phyloP scores from a whole-genome alignment of 345 rosid genomes.

The Carallia brachiata region DNA sequence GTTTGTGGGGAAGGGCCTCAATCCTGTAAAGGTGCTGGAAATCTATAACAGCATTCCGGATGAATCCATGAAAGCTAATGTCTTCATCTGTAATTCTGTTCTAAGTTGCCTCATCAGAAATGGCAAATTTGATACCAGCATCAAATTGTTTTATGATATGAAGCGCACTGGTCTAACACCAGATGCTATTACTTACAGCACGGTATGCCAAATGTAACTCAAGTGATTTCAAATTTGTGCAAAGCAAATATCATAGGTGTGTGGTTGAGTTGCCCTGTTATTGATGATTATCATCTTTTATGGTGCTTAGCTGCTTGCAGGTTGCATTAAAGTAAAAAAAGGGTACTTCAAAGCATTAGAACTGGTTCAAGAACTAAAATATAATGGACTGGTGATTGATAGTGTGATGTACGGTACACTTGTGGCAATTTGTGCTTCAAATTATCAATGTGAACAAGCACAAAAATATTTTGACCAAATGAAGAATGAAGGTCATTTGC shows the following conservation, averaged over 20 bases:
- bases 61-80: slow-evolving; percentile 59
- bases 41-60: slow-evolving; percentile 65
- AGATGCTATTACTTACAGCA: slow-evolving; percentile 77
- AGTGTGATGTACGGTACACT: slow-evolving; percentile 79
- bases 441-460: slow-evolving; percentile 70
- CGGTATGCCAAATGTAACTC: slow-evolving; percentile 44
- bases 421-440: slow-evolving; percentile 87
- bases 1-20: slow-evolving; percentile 56
- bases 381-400: slow-evolving; percentile 61
- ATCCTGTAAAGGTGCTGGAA: slow-evolving; percentile 63
- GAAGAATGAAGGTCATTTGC: slow-evolving; percentile 69
- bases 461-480: slow-evolving; percentile 65
- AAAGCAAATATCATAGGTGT: too few species aligned
- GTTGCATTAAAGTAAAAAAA: slow-evolving; percentile 68
- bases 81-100: slow-evolving; percentile 73
- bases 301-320: slow-evolving; percentile 70
- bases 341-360: slow-evolving; percentile 72
- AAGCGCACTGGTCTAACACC: slow-evolving; percentile 81
- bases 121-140: slow-evolving; percentile 60
- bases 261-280: neutral
- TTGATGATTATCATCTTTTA: slow-evolving; percentile 25
- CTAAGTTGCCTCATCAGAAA: slow-evolving; percentile 75
- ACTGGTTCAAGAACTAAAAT: slow-evolving; percentile 63
- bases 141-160: slow-evolving; percentile 80
- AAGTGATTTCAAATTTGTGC: neutral